Evolutionary conservation across 164 flowering plant species (phyloP), one percentile per base, ranked within the genome.

Genomic region (Tetracentron sinense): DNA sequence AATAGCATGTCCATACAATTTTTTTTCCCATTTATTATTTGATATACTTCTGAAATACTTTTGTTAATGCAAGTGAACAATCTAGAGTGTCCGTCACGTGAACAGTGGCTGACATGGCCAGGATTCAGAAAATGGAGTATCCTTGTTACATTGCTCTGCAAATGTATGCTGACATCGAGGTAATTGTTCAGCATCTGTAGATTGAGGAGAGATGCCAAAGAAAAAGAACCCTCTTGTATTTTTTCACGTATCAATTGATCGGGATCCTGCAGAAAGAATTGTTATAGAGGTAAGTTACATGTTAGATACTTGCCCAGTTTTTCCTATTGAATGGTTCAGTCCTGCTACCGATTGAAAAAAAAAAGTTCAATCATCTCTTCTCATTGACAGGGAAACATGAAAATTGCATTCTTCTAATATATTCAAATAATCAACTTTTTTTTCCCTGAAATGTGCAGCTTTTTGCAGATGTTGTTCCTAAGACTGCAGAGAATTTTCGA

Each of bases 401-500:
- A 42, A 20, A 31, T 14, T 63, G 20, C 28, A 21, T 53, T 31
- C 25, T 20, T 54, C 8, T 23, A 19, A 31, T 61, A 59, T n/a
- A n/a, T n/a, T n/a, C n/a, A n/a, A n/a, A n/a, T n/a, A 30, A 15
- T 6, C 53, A 59, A 25, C 7, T 42, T 44, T 60, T 17, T n/a
- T 72, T n/a, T n/a, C n/a, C n/a, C 53, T 80, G 26, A n/a, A 60
- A 60, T 70, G 26, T 77, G 77, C 87, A 88, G 97, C 87, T 90
- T 58, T 90, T 86, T 78, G 78, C 90, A 56, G 81, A 86, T 84
- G 78, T 78, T 74, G 97, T 83, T 71, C 97, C 97, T 12, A 88
- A 72, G 78, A 90, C 97, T 33, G 92, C 95, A 8, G 97, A 90
- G 76, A 90, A 90, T 69, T 90, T 90, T 26, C 87, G 90, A 57